phyloP scores from a whole-genome alignment of 768 basidiomycete species.

The Termitomyces sp. region DNA sequence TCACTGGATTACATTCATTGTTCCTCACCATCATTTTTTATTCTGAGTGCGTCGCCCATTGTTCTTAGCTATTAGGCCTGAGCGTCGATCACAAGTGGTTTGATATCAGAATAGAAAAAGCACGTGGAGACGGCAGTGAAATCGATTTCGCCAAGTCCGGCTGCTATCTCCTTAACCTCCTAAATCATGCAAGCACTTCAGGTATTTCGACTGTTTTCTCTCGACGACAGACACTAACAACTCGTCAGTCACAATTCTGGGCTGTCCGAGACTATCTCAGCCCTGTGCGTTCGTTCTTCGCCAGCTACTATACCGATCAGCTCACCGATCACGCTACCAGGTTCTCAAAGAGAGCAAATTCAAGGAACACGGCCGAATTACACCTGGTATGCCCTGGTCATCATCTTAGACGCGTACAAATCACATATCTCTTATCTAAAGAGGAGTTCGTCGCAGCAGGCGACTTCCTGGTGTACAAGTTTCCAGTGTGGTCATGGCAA shows the following conservation, averaged over 20 bases:
- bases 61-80: not conserved
- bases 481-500: slow-evolving; percentile 96
- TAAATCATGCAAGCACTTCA: slow-evolving; percentile 38
- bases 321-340: slow-evolving; percentile 42
- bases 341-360: slow-evolving; percentile 98
- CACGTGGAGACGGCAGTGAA: slow-evolving; percentile 26
- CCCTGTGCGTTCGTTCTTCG: slow-evolving; percentile 44
- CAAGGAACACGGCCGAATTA: slow-evolving; percentile 97
- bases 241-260: slow-evolving; percentile 15
- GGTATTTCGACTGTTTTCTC: slow-evolving; percentile 17
- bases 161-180: slow-evolving; percentile 15
- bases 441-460: slow-evolving; percentile 99
- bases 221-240: not conserved
- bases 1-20: not conserved
- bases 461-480: slow-evolving; percentile 97
- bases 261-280: slow-evolving; percentile 87
- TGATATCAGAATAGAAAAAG: slow-evolving; percentile 13
- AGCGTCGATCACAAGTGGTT: not conserved
- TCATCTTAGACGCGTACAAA: slow-evolving; percentile 12
- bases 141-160: slow-evolving; percentile 24
- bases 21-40: not conserved
- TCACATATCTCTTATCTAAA: slow-evolving; percentile 23
- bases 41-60: not conserved
- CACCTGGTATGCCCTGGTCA: slow-evolving; percentile 61
- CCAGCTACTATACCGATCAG: slow-evolving; percentile 22